phyloP scores from a whole-genome alignment of 352 stramenopile genomes.

The Nothophytophthora sp. region DNA sequence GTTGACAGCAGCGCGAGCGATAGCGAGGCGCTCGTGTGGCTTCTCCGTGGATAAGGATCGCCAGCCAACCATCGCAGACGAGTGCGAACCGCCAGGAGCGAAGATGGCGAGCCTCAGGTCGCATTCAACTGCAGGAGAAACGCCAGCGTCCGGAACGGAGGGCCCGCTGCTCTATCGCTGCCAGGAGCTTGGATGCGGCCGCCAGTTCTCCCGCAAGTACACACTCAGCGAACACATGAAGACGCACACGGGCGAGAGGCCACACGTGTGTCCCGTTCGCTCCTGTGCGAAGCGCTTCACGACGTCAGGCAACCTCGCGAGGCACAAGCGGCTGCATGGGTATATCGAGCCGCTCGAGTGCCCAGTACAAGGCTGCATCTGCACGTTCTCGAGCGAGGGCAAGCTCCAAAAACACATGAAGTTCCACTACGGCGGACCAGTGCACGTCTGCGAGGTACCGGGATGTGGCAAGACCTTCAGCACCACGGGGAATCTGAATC shows the following conservation, averaged over 20 bases:
- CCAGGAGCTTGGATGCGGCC: constrained; percentile 21
- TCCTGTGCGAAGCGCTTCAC: constrained; percentile 36
- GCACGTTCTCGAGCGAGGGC: constrained; percentile 4
- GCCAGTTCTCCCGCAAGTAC: constrained; percentile 23
- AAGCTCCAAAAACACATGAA: constrained; percentile 24
- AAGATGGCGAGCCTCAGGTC: constrained; percentile 9
- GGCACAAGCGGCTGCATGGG: constrained; percentile 26
- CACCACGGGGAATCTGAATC: constrained; percentile 22
- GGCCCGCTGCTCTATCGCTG: constrained; percentile 26
- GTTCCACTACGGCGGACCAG: constrained; percentile 20
- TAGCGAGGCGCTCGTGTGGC: too few species aligned
- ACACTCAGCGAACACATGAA: constrained; percentile 33
- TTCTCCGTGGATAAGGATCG: too few species aligned
- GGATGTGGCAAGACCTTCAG: constrained; percentile 28
- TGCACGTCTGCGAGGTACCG: constrained; percentile 14
- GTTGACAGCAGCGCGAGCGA: too few species aligned
- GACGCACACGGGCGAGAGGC: constrained; percentile 22
- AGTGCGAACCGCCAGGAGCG: too few species aligned
- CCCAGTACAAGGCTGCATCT: constrained; percentile 6
- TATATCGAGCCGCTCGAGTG: constrained; percentile 13
- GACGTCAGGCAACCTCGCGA: constrained; percentile 33
- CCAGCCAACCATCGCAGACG: too few species aligned
- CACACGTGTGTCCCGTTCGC: constrained; percentile 22
- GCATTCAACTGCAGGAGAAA: neutral
- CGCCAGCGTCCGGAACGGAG: neutral